A percentile compares a stretch with the other conserved stretches of the same genome.
phyloP scores from a whole-genome alignment of 495 filamentous ascomycete genomes.

The Penicillium pancosmium region DNA sequence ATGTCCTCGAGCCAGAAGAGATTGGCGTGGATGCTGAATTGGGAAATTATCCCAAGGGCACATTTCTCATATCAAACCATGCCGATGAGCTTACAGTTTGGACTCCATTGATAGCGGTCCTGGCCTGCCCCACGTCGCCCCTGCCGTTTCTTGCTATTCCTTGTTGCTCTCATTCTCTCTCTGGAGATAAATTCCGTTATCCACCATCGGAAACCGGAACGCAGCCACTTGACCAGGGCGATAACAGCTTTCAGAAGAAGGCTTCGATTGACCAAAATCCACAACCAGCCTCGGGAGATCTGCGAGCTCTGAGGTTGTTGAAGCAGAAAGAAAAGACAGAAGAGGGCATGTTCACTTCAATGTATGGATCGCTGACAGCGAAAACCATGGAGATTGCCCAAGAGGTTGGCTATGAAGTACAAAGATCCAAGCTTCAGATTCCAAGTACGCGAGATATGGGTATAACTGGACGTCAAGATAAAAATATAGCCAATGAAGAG shows the following conservation, averaged over 20 bases:
- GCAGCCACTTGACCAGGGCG: too few species aligned
- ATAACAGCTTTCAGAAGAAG: neutral
- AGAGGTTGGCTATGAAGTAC: slow-evolving; percentile 73
- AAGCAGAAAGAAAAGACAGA: slow-evolving; percentile 40
- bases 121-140: slow-evolving; percentile 57
- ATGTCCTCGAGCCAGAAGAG: slow-evolving; percentile 20
- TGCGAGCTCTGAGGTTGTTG: slow-evolving; percentile 43
- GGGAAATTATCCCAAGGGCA: slow-evolving; percentile 71
- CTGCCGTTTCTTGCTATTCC: slow-evolving; percentile 86
- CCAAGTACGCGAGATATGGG: slow-evolving; percentile 88
- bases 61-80: slow-evolving; percentile 96
- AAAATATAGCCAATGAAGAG: neutral
- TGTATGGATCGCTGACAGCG: slow-evolving; percentile 73
- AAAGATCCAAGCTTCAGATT: slow-evolving; percentile 80
- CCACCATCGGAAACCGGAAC: slow-evolving; percentile 47
- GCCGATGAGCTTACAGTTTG: slow-evolving; percentile 94
- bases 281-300: slow-evolving; percentile 41
- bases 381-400: slow-evolving; percentile 68
- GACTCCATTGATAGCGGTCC: slow-evolving; percentile 85
- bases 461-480: slow-evolving; percentile 58
- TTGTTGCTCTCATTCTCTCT: slow-evolving; percentile 89
- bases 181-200: slow-evolving; percentile 72
- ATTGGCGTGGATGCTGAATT: slow-evolving; percentile 55
- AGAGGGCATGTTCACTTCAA: slow-evolving; percentile 47
- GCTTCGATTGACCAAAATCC: slow-evolving; percentile 23